A percentile compares a stretch with the other conserved stretches of the same genome.
These are phyloP conservation scores for Moringa oleifera DNA, from an alignment of 345 rosid species.

Conservation along the genomic window DNA sequence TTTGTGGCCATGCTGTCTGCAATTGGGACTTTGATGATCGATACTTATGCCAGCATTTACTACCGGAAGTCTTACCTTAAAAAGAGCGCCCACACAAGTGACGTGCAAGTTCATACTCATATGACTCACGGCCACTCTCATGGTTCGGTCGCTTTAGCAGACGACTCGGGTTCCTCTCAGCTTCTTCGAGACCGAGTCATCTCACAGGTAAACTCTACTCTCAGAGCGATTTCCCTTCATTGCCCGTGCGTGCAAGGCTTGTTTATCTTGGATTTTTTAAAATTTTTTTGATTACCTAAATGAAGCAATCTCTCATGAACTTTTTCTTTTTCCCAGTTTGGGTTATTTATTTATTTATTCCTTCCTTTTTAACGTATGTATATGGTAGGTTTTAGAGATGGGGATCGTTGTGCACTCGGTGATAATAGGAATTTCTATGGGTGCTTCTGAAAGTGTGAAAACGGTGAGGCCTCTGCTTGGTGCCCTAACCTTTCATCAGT, in stretches of 20 bases:
- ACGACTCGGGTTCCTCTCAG: constrained; percentile 13
- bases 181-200: constrained; percentile 47
- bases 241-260: too few species aligned
- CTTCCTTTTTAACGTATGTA: too few species aligned
- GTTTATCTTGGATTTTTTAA: too few species aligned
- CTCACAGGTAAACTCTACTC: too few species aligned
- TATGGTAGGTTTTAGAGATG: constrained; percentile 63
- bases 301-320: too few species aligned
- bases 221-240: too few species aligned
- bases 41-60: constrained; percentile 40
- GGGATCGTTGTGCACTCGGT: constrained; percentile 74
- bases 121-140: constrained; percentile 36
- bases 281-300: too few species aligned
- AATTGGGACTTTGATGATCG: constrained; percentile 43
- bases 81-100: neutral
- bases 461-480: constrained; percentile 48
- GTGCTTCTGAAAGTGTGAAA: constrained; percentile 50
- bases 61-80: constrained; percentile 11
- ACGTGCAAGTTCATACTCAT: constrained; percentile 21
- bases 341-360: too few species aligned
- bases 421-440: constrained; percentile 58
- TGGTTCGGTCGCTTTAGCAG: constrained; percentile 7
- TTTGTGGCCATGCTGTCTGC: constrained; percentile 45
- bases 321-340: too few species aligned
- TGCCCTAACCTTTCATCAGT: constrained; percentile 71